Percentiles rank a stretch among this genome's conserved stretches.
These are phyloP conservation scores for Blastobotrys malaysiensis DNA, from an alignment of 1,139 yeast genomes.

Conservation along the genomic window DNA sequence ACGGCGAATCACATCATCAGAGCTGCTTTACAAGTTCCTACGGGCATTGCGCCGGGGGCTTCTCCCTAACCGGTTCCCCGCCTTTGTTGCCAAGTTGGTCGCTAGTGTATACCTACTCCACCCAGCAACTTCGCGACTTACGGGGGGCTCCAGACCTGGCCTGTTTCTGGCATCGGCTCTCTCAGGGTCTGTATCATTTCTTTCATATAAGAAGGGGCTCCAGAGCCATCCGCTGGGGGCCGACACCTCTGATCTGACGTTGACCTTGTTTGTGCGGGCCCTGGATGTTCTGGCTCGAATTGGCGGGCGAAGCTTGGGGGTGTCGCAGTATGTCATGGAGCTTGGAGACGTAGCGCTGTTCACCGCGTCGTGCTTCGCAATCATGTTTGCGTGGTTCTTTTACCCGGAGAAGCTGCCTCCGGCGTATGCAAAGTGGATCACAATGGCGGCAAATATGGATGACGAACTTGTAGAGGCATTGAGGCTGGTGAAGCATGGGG, in stretches of 20 bases:
- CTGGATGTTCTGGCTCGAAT: constrained; percentile 21
- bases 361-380: constrained; percentile 25
- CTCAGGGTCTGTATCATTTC: constrained; percentile 16
- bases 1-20: constrained; percentile 15
- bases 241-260: constrained; percentile 25
- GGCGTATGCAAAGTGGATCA: constrained; percentile 40
- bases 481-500: constrained; percentile 28
- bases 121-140: constrained; percentile 24
- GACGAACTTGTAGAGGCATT: constrained; percentile 34
- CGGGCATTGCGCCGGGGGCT: constrained; percentile 28
- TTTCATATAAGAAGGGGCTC: constrained; percentile 16
- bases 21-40: constrained; percentile 16
- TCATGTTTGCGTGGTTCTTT: constrained; percentile 41
- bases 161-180: constrained; percentile 16
- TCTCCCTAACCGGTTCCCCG: constrained; percentile 34
- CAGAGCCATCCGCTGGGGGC: constrained; percentile 11
- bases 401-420: constrained; percentile 36
- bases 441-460: constrained; percentile 41
- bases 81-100: constrained; percentile 30
- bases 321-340: constrained; percentile 20
- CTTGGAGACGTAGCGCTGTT: constrained; percentile 26
- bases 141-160: background rate
- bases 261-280: constrained; percentile 24
- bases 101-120: constrained; percentile 36
- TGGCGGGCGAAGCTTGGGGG: constrained; percentile 9